Evolutionary conservation across 2,329 filamentous ascomycete genomes (phyloP).

Genomic region (Zymoseptoria crescenta): DNA sequence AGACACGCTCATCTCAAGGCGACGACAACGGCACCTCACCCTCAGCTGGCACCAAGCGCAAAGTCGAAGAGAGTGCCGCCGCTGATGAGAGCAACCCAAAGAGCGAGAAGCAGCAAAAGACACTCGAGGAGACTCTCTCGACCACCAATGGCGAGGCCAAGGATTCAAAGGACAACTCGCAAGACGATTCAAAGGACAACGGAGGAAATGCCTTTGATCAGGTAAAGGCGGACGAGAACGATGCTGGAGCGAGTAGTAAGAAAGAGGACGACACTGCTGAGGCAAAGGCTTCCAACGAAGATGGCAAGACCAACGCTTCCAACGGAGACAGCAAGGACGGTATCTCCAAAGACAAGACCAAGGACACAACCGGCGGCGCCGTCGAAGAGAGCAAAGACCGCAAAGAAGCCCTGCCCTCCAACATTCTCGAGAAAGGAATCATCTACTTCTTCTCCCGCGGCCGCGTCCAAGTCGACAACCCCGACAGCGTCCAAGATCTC

Average conservation of each 20-base stretch:
- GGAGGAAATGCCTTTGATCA: conserved; percentile 22
- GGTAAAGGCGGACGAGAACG: conserved; percentile 25
- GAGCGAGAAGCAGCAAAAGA: conserved; percentile 42
- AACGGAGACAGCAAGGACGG: conserved; percentile 10
- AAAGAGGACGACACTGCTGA: conserved; percentile 4
- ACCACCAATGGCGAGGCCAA: conserved; percentile 21
- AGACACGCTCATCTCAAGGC: conserved; percentile 8
- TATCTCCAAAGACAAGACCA: conserved; percentile 3
- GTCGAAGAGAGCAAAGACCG: conserved; percentile 45
- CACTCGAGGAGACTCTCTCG: conserved; percentile 46
- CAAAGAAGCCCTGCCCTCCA: conserved; percentile 47
- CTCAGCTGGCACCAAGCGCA: conserved; percentile 10
- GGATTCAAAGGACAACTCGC: conserved; percentile 11
- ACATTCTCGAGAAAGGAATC: conserved; percentile 75
- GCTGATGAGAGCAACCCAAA: conserved; percentile 30
- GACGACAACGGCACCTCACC: conserved; percentile 3
- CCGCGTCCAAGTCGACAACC: conserved; percentile 64
- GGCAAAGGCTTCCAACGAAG: conserved; percentile 3
- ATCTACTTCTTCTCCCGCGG: conserved; percentile 86
- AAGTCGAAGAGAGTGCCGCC: conserved; percentile 16
- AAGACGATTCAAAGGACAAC: conserved; percentile 5
- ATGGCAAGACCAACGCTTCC: conserved; percentile 7
- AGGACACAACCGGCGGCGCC: conserved; percentile 26
- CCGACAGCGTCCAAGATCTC: conserved; percentile 62
- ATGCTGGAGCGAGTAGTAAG: conserved; percentile 24